These are phyloP conservation scores for Pneumocystis carinii DNA, from an alignment of 1,139 yeast genomes.

Conservation along the genomic window DNA sequence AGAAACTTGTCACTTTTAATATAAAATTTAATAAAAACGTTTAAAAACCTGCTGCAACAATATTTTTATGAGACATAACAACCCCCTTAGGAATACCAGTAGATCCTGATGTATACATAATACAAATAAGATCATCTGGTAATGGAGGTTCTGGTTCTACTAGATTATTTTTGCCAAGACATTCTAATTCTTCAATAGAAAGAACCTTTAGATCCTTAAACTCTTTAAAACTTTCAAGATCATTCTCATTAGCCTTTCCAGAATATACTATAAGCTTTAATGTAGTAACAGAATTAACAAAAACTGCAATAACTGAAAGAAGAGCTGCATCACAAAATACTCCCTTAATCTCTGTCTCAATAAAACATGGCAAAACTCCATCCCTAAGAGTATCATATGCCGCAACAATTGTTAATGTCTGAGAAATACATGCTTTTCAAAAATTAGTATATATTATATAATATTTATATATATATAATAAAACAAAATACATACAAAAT, in stretches of 20 bases:
- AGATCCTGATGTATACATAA: slow-evolving; percentile 97
- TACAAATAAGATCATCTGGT: slow-evolving; percentile 69
- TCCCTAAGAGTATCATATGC: slow-evolving; percentile 96
- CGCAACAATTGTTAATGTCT: slow-evolving; percentile 75
- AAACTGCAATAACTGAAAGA: slow-evolving; percentile 49
- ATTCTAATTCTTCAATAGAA: slow-evolving; percentile 50
- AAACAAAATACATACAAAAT: slow-evolving; percentile 8
- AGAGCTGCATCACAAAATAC: slow-evolving; percentile 72
- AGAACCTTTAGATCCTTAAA: slow-evolving; percentile 66
- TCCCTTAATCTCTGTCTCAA: slow-evolving; percentile 63
- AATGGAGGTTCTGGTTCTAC: slow-evolving; percentile 37
- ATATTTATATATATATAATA: neutral
- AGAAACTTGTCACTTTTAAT: neutral
- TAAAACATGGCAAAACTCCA: slow-evolving; percentile 77
- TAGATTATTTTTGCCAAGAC: slow-evolving; percentile 42
- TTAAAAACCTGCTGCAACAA: slow-evolving; percentile 45
- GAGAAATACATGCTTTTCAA: slow-evolving; percentile 46
- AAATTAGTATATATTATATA: neutral
- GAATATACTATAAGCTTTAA: slow-evolving; percentile 59
- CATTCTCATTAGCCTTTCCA: slow-evolving; percentile 50
- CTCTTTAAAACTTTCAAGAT: slow-evolving; percentile 41
- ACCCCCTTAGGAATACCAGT: slow-evolving; percentile 98
- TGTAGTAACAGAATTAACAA: slow-evolving; percentile 48
- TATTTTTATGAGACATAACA: slow-evolving; percentile 59
- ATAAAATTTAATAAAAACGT: neutral